Evolutionary conservation across 2,329 filamentous ascomycete genomes (phyloP).

Genomic region (Beauveria brongniartii): DNA sequence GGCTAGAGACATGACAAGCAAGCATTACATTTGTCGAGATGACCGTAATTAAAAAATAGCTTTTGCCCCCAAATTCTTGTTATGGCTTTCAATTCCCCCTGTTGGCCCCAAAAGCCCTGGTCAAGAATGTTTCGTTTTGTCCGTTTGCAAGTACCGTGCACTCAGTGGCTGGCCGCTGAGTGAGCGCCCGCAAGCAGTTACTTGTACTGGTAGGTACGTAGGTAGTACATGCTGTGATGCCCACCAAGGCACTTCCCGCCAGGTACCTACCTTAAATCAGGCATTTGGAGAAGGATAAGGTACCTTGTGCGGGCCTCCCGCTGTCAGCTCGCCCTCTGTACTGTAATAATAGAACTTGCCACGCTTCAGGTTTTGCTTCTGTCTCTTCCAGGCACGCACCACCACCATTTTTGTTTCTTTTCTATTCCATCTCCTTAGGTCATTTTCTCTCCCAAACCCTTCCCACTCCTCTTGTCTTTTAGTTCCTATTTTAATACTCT

Average conservation of each 20-base stretch:
- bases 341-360: conserved; percentile 4
- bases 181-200: not conserved
- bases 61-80: not conserved
- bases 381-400: not conserved
- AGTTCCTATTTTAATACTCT: not conserved
- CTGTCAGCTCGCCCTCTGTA: conserved; percentile 3
- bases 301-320: not conserved
- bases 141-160: not conserved
- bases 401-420: conserved; percentile 4
- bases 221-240: no score
- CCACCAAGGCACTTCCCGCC: not conserved
- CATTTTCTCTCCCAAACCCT: not conserved
- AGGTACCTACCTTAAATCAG: not conserved
- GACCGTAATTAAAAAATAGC: not conserved
- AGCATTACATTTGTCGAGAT: no score
- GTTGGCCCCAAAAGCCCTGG: not conserved
- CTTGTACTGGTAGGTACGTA: not conserved
- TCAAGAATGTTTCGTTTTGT: no score
- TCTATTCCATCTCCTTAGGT: not conserved
- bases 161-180: not conserved
- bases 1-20: not conserved
- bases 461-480: not conserved
- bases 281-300: not conserved
- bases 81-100: not conserved
- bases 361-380: conserved; percentile 7